Evolutionary conservation across 2,329 filamentous ascomycete genomes (phyloP), one percentile per base, ranked within the genome.

Genomic region (Aspergillus sp.): DNA sequence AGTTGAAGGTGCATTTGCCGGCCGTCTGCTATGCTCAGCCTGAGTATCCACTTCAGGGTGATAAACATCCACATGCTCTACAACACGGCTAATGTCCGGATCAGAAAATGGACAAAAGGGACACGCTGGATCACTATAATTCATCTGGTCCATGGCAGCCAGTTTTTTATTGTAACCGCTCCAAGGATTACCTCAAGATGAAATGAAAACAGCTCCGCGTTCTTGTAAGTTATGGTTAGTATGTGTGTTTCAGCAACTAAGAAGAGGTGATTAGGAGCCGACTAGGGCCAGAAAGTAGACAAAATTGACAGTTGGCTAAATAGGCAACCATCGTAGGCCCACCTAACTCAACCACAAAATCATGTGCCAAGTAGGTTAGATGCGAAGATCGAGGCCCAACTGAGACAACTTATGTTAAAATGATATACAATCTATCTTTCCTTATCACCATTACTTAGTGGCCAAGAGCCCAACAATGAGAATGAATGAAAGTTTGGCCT

Each of bases 101-200:
- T 80, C 76, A 25, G 70, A 68, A 58, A 81, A 81, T 6, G 74
- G 70, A 62, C 80, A 82, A 61, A 82, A 80, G 2, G 80, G 80
- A 63, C 80, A 82, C 17, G 68, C 65, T 59, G 71, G 61, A 21
- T 53, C 60, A 25, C 62, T 55, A 38, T 49, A 30, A 17, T 17
- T 49, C 54, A 62, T 58, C 21, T 64, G 55, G 51, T 67, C 60
- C 70, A 72, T 73, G 38, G 10, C 23, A 23, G 19, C 17, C 25
- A 25, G 19, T 3, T 7, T 47, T 30, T 13, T 23, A 13, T 47
- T 30, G 17, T 23, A 54, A 10, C n/a, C 8, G 38, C 15, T 4
- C 5, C 15, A 6, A 19, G 4, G 5, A 44, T 23, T 13, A 36
- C 32, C 11, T 36, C 19, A 8, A 23, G 11, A 6, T 8, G 19